Percentiles rank a stretch among this genome's conserved stretches.
Evolutionary conservation across 2,329 filamentous ascomycete genomes (phyloP).

Genomic region (Colletotrichum higginsianum): DNA sequence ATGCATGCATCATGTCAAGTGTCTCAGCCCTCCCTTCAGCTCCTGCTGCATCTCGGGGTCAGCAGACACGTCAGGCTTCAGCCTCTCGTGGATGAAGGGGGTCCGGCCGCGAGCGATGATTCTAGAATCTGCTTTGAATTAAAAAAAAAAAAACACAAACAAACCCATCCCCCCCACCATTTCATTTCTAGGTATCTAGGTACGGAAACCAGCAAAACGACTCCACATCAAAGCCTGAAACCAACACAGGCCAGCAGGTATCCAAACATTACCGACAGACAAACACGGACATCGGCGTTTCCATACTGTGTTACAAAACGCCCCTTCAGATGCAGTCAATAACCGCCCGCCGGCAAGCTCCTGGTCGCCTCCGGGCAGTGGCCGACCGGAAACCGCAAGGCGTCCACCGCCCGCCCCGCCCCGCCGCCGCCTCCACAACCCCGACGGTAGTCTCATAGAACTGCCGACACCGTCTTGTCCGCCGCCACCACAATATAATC

Average conservation of each 20-base stretch:
- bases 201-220: neutral
- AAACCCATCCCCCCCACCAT: neutral
- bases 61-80: neutral
- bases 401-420: constrained; percentile 25
- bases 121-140: neutral
- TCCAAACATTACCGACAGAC: neutral
- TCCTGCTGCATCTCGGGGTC: neutral
- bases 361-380: constrained; percentile 25
- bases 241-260: neutral
- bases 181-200: neutral
- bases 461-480: constrained; percentile 5
- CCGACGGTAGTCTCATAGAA: constrained; percentile 17
- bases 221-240: neutral
- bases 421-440: constrained; percentile 23
- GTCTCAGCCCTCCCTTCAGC: neutral
- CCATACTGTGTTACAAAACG: neutral
- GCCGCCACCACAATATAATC: constrained; percentile 1
- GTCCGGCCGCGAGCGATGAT: neutral
- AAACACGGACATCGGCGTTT: no score
- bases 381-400: constrained; percentile 12
- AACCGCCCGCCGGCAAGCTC: neutral
- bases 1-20: neutral
- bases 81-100: neutral
- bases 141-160: neutral
- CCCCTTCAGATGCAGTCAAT: constrained; percentile 12